A percentile compares a stretch with the other conserved stretches of the same genome.
These are phyloP conservation scores for Amanita rimosa DNA, from an alignment of 768 basidiomycete species.

Conservation along the genomic window DNA sequence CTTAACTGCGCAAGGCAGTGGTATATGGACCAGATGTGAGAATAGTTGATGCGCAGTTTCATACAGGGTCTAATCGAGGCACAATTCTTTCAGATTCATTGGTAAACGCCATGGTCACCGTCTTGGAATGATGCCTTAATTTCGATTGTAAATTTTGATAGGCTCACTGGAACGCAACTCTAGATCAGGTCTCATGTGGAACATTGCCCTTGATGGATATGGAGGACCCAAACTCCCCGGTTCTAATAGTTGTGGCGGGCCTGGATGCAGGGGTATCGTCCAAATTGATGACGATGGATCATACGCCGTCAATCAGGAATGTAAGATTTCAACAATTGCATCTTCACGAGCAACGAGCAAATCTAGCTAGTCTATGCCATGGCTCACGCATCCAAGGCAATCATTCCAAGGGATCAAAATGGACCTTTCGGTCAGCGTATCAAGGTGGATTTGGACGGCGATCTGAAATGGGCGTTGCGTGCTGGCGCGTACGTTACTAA, in stretches of 20 bases:
- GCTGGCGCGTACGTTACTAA: conserved; percentile 58
- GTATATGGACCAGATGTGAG: conserved; percentile 59
- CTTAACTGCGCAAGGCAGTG: conserved; percentile 26
- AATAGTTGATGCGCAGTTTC: not conserved
- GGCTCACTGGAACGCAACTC: conserved; percentile 30
- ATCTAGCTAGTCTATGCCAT: conserved; percentile 45
- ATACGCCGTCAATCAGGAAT: conserved; percentile 65
- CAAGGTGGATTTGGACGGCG: conserved; percentile 48
- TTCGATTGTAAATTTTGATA: not conserved
- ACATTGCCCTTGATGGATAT: conserved; percentile 50
- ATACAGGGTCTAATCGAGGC: not conserved
- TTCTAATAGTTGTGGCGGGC: conserved; percentile 45
- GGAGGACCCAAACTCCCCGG: conserved; percentile 57
- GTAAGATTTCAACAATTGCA: conserved; percentile 21
- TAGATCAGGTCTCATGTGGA: conserved; percentile 59
- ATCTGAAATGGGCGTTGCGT: conserved; percentile 41
- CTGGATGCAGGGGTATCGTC: conserved; percentile 59
- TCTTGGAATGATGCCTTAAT: conserved; percentile 8
- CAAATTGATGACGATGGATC: conserved; percentile 54
- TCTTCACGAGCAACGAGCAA: not conserved
- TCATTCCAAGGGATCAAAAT: conserved; percentile 52
- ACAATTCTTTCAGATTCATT: conserved; percentile 11
- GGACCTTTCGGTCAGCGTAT: conserved; percentile 64
- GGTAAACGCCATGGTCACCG: conserved; percentile 6
- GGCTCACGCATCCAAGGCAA: conserved; percentile 66